phyloP scores from a whole-genome alignment of 805 yeast species.

The Wickerhamomyces mucosus region DNA sequence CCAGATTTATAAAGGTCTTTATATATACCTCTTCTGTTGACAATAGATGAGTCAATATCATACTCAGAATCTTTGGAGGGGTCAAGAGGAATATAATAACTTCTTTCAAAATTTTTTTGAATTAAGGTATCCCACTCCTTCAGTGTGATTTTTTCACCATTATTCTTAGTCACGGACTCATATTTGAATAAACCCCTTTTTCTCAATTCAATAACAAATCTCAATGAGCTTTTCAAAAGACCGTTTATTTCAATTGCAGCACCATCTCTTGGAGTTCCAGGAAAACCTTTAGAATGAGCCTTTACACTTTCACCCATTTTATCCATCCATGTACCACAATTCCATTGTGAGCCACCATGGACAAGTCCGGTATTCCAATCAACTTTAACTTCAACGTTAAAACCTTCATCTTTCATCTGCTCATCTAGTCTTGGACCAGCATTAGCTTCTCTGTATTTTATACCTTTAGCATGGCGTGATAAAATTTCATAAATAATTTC shows the following conservation, averaged over 20 bases:
- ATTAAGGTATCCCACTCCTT: constrained; percentile 65
- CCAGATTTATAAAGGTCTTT: constrained; percentile 79
- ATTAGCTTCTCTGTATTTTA: constrained; percentile 85
- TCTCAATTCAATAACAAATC: constrained; percentile 64
- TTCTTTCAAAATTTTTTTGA: constrained; percentile 66
- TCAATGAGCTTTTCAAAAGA: constrained; percentile 67
- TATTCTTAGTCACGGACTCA: constrained; percentile 45
- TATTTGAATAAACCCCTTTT: constrained; percentile 46
- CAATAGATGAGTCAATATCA: constrained; percentile 51
- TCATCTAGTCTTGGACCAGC: constrained; percentile 85
- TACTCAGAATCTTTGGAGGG: constrained; percentile 50
- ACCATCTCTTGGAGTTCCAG: constrained; percentile 97
- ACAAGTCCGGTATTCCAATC: constrained; percentile 88
- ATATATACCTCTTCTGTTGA: constrained; percentile 89
- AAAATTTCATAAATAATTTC: constrained; percentile 79
- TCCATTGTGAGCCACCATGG: constrained; percentile 84
- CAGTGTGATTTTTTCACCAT: constrained; percentile 49
- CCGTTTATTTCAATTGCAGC: constrained; percentile 93
- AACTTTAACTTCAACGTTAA: constrained; percentile 68
- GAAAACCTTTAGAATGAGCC: constrained; percentile 83
- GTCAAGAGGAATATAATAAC: constrained; percentile 66
- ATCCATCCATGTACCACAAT: constrained; percentile 99
- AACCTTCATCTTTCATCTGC: constrained; percentile 90
- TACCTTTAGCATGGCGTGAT: constrained; percentile 82
- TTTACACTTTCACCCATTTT: constrained; percentile 92